These are phyloP conservation scores for Hortaea werneckii DNA, from an alignment of 2,329 filamentous ascomycete species.

Conservation along the genomic window DNA sequence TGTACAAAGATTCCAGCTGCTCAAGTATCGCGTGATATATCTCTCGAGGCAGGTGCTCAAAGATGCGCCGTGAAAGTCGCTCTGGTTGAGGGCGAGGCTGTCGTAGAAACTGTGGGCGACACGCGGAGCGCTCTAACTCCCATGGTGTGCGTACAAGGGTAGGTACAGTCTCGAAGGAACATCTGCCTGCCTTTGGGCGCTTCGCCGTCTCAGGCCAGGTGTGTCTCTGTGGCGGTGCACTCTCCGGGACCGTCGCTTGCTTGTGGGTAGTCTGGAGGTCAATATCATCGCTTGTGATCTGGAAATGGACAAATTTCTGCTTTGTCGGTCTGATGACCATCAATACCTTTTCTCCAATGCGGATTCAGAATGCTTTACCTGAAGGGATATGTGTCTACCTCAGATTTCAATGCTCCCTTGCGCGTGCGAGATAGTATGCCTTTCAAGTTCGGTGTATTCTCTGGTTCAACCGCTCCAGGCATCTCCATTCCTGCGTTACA, in stretches of 20 bases:
- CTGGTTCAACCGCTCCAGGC: no score
- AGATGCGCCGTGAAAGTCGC: conserved; percentile 23
- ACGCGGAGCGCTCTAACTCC: conserved; percentile 24
- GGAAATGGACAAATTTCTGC: conserved; percentile 13
- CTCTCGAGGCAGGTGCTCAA: conserved; percentile 41
- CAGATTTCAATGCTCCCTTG: conserved; percentile 2
- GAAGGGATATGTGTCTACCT: conserved; percentile 11
- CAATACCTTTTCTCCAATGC: no score
- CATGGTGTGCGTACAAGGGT: conserved; percentile 28
- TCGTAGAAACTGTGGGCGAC: conserved; percentile 4
- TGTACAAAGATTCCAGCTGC: conserved; percentile 40
- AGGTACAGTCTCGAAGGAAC: conserved; percentile 10
- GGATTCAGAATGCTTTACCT: conserved; percentile 6
- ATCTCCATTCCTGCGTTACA: no score
- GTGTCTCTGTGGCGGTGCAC: conserved; percentile 3
- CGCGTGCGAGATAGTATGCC: not conserved
- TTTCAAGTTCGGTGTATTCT: not conserved
- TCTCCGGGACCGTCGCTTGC: conserved; percentile 2
- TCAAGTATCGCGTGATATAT: conserved; percentile 46
- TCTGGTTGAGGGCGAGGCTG: not conserved
- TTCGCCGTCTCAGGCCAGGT: conserved; percentile 10
- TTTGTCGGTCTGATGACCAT: no score
- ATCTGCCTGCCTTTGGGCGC: conserved; percentile 5
- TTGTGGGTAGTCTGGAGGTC: conserved; percentile 3
- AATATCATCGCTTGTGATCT: conserved; percentile 16